Evolutionary conservation across 2,329 filamentous ascomycete genomes (phyloP).

Genomic region (Penicillium crustosum): DNA sequence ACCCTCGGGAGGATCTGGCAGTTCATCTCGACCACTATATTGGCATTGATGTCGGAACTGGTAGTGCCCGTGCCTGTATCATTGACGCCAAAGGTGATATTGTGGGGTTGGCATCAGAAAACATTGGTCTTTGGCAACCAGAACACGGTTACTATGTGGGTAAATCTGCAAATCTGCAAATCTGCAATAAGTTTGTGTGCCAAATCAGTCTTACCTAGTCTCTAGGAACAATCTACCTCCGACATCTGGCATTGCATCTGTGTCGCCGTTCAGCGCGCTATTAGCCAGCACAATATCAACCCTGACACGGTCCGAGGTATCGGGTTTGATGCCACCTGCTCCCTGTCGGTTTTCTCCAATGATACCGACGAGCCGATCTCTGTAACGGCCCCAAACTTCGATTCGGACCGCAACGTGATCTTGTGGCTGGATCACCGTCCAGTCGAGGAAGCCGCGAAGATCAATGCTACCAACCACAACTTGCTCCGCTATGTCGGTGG

Average conservation of each 20-base stretch:
- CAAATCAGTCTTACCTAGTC: conserved; percentile 21
- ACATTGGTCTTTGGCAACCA: conserved; percentile 79
- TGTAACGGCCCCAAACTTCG: conserved; percentile 86
- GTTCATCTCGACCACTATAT: conserved; percentile 65
- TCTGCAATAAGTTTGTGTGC: not conserved
- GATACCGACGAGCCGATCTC: conserved; percentile 87
- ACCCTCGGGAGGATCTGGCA: conserved; percentile 57
- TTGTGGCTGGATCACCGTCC: conserved; percentile 97
- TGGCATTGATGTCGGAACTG: conserved; percentile 94
- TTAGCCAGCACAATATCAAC: conserved; percentile 78
- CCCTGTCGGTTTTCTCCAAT: conserved; percentile 82
- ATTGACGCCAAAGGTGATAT: conserved; percentile 92
- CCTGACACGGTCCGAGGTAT: conserved; percentile 77
- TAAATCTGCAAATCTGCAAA: not conserved
- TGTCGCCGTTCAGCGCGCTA: conserved; percentile 76
- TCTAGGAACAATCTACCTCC: conserved; percentile 90
- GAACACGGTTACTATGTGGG: conserved; percentile 71
- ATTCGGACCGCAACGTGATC: conserved; percentile 90
- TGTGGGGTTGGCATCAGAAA: conserved; percentile 66
- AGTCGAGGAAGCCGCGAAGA: conserved; percentile 83
- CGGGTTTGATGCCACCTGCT: conserved; percentile 98
- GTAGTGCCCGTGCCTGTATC: conserved; percentile 91
- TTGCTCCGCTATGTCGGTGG: conserved; percentile 94
- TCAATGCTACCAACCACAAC: conserved; percentile 91
- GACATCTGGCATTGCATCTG: conserved; percentile 98